Percentiles rank a stretch among this genome's conserved stretches.
Evolutionary conservation across 2,329 filamentous ascomycete species (phyloP).

Genomic region (Venturiaceae sp.): DNA sequence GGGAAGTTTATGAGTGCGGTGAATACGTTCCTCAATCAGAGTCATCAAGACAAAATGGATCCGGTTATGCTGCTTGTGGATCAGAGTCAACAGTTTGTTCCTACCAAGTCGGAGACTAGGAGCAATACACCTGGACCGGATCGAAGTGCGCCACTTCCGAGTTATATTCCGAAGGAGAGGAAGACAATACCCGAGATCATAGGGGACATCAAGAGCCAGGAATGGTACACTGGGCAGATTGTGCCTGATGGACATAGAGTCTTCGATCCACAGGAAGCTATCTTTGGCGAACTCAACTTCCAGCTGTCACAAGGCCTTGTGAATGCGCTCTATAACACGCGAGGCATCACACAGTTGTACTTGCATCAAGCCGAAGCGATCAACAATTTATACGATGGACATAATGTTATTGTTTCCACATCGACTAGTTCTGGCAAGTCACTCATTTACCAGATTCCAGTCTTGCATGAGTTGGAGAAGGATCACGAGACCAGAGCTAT

Average conservation of each 20-base stretch:
- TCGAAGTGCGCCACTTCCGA: slow-evolving; percentile 41
- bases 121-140: slow-evolving; percentile 30
- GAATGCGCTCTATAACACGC: slow-evolving; percentile 92
- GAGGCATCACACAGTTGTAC: slow-evolving; percentile 76
- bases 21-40: slow-evolving; percentile 66
- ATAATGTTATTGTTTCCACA: slow-evolving; percentile 85
- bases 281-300: slow-evolving; percentile 79
- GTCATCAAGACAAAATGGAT: slow-evolving; percentile 54
- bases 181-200: slow-evolving; percentile 78
- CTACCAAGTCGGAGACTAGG: slow-evolving; percentile 42
- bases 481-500: slow-evolving; percentile 73
- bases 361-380: slow-evolving; percentile 90
- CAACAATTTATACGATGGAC: slow-evolving; percentile 72
- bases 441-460: slow-evolving; percentile 93
- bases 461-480: slow-evolving; percentile 75
- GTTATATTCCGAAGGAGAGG: slow-evolving; percentile 58
- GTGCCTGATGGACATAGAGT: slow-evolving; percentile 88
- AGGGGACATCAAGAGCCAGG: slow-evolving; percentile 65
- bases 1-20: slow-evolving; percentile 70
- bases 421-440: slow-evolving; percentile 97
- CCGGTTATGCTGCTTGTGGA: slow-evolving; percentile 55
- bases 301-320: slow-evolving; percentile 81
- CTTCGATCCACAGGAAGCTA: slow-evolving; percentile 73
- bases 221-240: slow-evolving; percentile 89
- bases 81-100: slow-evolving; percentile 52